Percentiles rank a stretch among this genome's conserved stretches.
Evolutionary conservation across 1,284 basidiomycete genomes (phyloP).

Genomic region (Rugiboletus extremiorientalis): DNA sequence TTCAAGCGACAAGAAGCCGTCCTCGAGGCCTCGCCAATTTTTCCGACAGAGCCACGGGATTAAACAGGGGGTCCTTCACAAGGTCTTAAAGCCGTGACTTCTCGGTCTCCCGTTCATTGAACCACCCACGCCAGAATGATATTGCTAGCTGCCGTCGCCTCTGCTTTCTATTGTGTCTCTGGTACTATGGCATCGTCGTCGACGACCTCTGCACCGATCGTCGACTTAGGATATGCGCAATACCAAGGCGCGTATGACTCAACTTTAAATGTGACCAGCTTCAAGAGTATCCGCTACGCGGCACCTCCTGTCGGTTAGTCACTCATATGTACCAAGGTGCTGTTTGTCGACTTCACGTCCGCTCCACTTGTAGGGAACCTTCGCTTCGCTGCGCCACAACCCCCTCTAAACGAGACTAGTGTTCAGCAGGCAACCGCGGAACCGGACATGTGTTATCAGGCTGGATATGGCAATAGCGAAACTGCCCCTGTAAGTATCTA

Average conservation of each 20-base stretch:
- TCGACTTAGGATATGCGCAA: background rate
- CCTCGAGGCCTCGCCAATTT: background rate
- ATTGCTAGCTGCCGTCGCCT: background rate
- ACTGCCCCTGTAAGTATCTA: background rate
- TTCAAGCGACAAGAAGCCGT: background rate
- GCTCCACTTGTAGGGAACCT: conserved; percentile 14
- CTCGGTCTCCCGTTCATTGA: background rate
- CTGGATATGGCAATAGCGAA: background rate
- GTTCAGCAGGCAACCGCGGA: background rate
- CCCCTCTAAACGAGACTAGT: conserved; percentile 6
- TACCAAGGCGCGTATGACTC: background rate
- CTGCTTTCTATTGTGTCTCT: background rate
- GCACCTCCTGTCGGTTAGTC: conserved; percentile 13
- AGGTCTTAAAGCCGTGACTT: background rate
- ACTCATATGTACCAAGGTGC: background rate
- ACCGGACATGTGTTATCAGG: background rate
- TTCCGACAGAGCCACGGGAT: background rate
- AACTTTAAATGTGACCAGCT: conserved; percentile 11
- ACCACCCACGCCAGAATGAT: background rate
- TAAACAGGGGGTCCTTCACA: no score
- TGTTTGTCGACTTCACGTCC: background rate
- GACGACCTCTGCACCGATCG: background rate
- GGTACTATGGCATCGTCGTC: background rate
- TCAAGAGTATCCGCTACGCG: conserved; percentile 15
- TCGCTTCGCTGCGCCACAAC: conserved; percentile 23